Evolutionary conservation across 306 rosid genomes (phyloP).

Genomic region (Acmispon strigosus): DNA sequence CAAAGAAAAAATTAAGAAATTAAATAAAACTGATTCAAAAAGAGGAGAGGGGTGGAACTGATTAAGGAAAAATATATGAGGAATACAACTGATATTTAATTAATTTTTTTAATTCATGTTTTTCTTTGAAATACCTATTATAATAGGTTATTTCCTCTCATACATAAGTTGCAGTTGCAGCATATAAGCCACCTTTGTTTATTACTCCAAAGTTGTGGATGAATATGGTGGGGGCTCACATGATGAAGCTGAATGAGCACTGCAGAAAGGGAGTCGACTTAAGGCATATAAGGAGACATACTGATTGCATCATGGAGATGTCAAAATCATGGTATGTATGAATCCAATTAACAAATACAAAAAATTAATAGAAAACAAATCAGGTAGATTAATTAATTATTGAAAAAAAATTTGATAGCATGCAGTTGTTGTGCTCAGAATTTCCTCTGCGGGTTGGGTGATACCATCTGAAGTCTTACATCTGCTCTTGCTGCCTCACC

Average conservation of each 20-base stretch:
- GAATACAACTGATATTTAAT: no score
- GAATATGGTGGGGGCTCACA: constrained; percentile 15
- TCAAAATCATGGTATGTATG: constrained; percentile 10
- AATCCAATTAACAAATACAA: not conserved
- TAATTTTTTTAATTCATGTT: no score
- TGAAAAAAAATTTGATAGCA: no score
- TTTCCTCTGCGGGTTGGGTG: constrained; percentile 14
- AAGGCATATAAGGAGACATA: constrained; percentile 14
- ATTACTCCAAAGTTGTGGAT: not conserved
- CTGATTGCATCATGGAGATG: constrained; percentile 21
- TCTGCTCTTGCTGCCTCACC: constrained; percentile 26
- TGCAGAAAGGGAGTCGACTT: constrained; percentile 7
- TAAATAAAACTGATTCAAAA: no score
- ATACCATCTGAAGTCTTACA: constrained; percentile 25
- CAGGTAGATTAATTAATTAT: no score
- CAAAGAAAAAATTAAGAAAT: no score
- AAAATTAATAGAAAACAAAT: no score
- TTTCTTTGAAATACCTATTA: no score
- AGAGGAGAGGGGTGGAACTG: no score
- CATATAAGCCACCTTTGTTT: not conserved
- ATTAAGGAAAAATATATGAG: no score
- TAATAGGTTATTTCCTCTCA: no score
- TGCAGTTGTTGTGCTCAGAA: not conserved
- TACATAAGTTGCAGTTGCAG: no score
- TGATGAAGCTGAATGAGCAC: constrained; percentile 5